phyloP scores from a whole-genome alignment of 2,329 filamentous ascomycete species.

The Cladosporium austrohemisphaericum region DNA sequence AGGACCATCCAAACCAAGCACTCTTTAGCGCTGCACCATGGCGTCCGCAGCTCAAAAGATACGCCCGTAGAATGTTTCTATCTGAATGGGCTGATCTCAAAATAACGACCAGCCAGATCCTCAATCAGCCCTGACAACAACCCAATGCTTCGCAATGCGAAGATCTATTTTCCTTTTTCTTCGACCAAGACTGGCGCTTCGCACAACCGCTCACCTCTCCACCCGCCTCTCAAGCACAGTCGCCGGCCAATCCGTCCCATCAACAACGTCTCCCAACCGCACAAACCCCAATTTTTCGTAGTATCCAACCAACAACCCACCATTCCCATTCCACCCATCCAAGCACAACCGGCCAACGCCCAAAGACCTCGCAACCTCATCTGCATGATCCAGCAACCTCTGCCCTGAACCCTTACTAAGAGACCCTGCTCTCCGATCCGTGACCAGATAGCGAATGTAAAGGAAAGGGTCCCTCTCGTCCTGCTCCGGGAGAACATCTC shows the following conservation, averaged over 20 bases:
- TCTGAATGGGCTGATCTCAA: too few species aligned
- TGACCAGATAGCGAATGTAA: conserved; percentile 20
- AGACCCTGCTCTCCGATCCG: conserved; percentile 16
- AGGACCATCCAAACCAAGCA: neutral
- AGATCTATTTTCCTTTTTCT: too few species aligned
- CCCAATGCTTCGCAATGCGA: too few species aligned
- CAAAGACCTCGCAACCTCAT: conserved; percentile 2
- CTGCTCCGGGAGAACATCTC: conserved; percentile 62
- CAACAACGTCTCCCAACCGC: conserved; percentile 16
- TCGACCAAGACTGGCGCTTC: too few species aligned
- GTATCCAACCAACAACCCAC: conserved; percentile 19
- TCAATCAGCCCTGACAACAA: too few species aligned
- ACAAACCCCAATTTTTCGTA: conserved; percentile 22
- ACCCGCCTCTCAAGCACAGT: conserved; percentile 17
- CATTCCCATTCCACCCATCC: conserved; percentile 21
- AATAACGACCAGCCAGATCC: too few species aligned
- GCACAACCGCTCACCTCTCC: too few species aligned
- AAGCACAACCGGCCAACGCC: conserved; percentile 18
- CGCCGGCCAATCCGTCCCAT: conserved; percentile 17
- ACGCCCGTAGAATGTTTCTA: too few species aligned
- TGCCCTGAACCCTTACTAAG: conserved; percentile 16
- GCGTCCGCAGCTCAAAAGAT: too few species aligned
- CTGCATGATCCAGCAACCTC: conserved; percentile 17
- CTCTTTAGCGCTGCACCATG: conserved; percentile 1
- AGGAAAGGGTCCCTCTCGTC: conserved; percentile 18